Conservation (phyloP, 306 rosid species). For the Medicago ruthenica region DNA sequence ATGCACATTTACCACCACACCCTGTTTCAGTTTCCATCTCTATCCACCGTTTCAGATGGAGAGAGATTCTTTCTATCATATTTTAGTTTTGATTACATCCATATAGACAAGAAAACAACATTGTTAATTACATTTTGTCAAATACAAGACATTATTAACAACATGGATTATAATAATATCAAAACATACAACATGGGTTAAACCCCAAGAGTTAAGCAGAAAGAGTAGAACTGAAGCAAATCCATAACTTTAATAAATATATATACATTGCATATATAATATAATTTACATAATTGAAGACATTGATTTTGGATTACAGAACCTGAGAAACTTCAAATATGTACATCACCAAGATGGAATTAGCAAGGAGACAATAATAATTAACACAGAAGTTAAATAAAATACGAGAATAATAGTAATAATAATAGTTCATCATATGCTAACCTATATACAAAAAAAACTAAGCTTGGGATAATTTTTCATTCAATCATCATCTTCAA, state of each 20-base stretch:
- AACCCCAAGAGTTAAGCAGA: neutral
- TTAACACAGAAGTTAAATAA: constrained; percentile 29
- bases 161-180: neutral
- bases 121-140: neutral
- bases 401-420: constrained; percentile 9
- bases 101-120: neutral
- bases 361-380: constrained; percentile 27
- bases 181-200: neutral
- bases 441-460: constrained; percentile 31
- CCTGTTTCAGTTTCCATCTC: neutral
- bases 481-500: neutral
- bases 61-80: neutral
- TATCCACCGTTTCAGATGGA: neutral
- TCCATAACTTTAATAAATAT: neutral
- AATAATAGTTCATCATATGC: constrained; percentile 25
- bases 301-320: constrained; percentile 1
- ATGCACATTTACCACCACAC: neutral
- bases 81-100: neutral
- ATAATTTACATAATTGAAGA: neutral
- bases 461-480: constrained; percentile 29
- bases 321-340: constrained; percentile 30
- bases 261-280: constrained; percentile 2
- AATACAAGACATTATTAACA: neutral
- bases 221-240: neutral
- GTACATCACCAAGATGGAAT: constrained; percentile 48